These are phyloP conservation scores for Fusarium incarnatum DNA, from an alignment of 2,329 filamentous ascomycete genomes.

Conservation along the genomic window DNA sequence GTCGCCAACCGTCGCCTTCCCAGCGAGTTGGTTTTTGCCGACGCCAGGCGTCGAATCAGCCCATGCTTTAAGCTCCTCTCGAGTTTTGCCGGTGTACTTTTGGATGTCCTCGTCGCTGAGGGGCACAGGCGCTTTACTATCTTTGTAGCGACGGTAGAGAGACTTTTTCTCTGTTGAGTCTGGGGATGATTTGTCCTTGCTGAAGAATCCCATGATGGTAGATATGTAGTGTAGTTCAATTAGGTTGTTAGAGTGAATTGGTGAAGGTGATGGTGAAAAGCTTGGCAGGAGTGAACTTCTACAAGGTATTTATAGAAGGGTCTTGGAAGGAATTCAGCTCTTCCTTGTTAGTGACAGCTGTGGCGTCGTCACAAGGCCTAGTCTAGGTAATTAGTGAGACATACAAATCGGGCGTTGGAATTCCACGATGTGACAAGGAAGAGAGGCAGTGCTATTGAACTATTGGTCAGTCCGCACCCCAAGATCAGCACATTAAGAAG, in stretches of 20 bases:
- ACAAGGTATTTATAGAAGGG: slow-evolving; percentile 21
- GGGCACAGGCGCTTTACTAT: slow-evolving; percentile 47
- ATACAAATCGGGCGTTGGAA: slow-evolving; percentile 10
- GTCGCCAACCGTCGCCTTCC: slow-evolving; percentile 48
- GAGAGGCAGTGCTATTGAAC: neutral
- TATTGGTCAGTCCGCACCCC: neutral
- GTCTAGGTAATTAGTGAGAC: neutral
- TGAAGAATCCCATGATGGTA: neutral
- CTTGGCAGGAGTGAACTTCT: slow-evolving; percentile 1
- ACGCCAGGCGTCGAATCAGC: slow-evolving; percentile 55
- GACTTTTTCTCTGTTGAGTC: slow-evolving; percentile 17
- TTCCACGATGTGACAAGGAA: neutral
- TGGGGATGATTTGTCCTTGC: slow-evolving; percentile 18
- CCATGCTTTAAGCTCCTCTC: slow-evolving; percentile 53
- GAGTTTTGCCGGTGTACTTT: slow-evolving; percentile 57
- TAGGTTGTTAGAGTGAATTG: neutral
- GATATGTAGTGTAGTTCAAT: neutral
- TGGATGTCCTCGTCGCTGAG: slow-evolving; percentile 55
- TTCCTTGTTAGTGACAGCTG: neutral
- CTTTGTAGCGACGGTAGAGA: slow-evolving; percentile 50
- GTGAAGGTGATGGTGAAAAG: neutral
- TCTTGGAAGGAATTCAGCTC: neutral
- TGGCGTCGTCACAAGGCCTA: slow-evolving; percentile 16
- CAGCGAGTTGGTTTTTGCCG: slow-evolving; percentile 55
- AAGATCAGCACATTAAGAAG: neutral